These are phyloP conservation scores for Lagerstroemia speciosa DNA, from an alignment of 345 rosid species.

Conservation along the genomic window DNA sequence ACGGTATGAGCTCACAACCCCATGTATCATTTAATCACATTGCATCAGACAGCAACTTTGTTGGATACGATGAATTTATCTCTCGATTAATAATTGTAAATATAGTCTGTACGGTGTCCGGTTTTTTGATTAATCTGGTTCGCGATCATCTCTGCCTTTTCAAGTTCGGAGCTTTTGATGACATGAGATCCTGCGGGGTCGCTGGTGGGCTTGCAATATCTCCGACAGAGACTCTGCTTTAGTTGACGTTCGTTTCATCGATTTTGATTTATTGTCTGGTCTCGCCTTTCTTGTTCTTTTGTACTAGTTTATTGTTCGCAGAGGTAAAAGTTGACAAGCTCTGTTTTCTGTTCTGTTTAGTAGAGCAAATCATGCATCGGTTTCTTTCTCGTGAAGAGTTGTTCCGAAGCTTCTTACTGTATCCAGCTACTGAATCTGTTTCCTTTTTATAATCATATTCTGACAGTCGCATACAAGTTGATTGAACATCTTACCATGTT, in stretches of 20 bases:
- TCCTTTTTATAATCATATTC: too few species aligned
- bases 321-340: neutral
- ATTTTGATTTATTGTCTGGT: neutral
- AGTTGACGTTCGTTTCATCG: neutral
- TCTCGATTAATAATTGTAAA: neutral
- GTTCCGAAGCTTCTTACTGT: too few species aligned
- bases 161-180: neutral
- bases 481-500: neutral
- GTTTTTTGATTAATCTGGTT: too few species aligned
- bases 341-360: neutral
- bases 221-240: neutral
- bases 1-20: conserved; percentile 25
- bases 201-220: neutral
- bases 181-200: neutral
- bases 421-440: too few species aligned
- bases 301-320: neutral
- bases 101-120: neutral
- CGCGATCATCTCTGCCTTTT: too few species aligned
- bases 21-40: neutral
- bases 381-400: too few species aligned
- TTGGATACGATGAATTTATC: neutral
- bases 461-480: too few species aligned
- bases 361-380: neutral
- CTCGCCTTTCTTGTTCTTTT: neutral
- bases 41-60: too few species aligned